Evolutionary conservation across 495 filamentous ascomycete genomes (phyloP).

Genomic region (Lophium mytilinum): DNA sequence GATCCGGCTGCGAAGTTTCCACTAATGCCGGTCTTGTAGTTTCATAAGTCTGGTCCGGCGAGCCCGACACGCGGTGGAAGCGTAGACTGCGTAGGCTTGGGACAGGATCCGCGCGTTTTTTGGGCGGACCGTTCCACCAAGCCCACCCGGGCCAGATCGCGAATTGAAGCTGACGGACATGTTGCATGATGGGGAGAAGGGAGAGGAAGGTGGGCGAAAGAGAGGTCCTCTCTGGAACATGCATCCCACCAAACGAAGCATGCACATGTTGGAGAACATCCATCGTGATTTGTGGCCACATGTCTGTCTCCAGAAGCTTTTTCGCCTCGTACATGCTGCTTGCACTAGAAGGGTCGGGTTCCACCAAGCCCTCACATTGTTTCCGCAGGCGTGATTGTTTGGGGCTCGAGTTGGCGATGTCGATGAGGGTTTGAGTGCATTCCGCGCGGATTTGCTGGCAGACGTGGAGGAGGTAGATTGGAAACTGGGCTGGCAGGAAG

Average conservation of each 20-base stretch:
- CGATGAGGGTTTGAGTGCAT: constrained; percentile 1
- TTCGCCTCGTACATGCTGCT: neutral
- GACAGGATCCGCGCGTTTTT: neutral
- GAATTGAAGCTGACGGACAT: constrained; percentile 6
- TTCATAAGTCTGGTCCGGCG: constrained; percentile 1
- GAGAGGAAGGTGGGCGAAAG: constrained; percentile 10
- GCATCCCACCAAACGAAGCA: neutral
- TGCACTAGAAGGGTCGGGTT: too few relatives aligned
- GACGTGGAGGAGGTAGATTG: constrained; percentile 5
- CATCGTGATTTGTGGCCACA: constrained; percentile 9
- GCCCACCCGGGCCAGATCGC: constrained; percentile 6
- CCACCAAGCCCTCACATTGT: neutral
- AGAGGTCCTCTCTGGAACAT: constrained; percentile 1
- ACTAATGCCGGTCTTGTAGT: neutral
- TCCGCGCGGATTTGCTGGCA: constrained; percentile 13
- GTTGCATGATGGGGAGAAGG: constrained; percentile 3
- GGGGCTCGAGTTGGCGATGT: neutral
- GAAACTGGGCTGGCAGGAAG: constrained; percentile 6
- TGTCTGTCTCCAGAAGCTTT: neutral
- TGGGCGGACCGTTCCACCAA: constrained; percentile 9
- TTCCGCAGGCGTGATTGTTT: neutral
- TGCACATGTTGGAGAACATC: neutral
- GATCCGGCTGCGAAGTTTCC: neutral
- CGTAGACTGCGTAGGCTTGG: neutral
- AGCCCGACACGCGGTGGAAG: neutral